Evolutionary conservation across 2,329 filamentous ascomycete species (phyloP).

Genomic region (Fusarium dlaminii): DNA sequence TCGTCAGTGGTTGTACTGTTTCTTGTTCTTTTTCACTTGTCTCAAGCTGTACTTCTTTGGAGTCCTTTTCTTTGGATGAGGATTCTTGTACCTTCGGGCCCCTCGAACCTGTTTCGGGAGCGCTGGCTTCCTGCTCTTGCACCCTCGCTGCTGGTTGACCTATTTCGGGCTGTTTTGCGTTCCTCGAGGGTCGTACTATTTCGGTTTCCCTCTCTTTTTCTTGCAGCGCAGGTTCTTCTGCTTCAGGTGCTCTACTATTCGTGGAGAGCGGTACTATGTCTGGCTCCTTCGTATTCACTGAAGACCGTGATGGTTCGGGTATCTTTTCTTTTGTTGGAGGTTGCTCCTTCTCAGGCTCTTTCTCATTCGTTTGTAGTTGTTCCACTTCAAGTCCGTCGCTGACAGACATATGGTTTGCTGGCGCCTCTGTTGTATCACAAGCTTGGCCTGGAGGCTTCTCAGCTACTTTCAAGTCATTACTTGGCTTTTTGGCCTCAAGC

Average conservation of each 20-base stretch:
- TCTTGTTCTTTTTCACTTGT: background rate
- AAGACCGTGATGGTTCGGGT: background rate
- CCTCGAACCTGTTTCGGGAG: background rate
- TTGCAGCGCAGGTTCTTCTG: background rate
- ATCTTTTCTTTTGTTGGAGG: background rate
- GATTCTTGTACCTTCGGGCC: background rate
- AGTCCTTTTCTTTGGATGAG: background rate
- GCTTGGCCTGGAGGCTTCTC: background rate
- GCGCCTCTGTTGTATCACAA: background rate
- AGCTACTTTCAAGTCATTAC: background rate
- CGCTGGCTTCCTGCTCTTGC: background rate
- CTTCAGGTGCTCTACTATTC: background rate
- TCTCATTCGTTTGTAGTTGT: background rate
- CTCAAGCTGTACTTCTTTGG: background rate
- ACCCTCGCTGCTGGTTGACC: background rate
- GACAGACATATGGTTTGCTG: background rate
- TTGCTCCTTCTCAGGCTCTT: background rate
- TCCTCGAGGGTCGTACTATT: background rate
- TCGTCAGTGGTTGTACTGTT: background rate
- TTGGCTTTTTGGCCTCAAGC: background rate
- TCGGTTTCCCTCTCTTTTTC: background rate
- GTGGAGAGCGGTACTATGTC: background rate
- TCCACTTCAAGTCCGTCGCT: background rate
- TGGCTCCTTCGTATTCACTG: background rate
- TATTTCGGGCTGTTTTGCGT: background rate